Percentiles rank a stretch among this genome's conserved stretches.
Conservation (phyloP, 768 basidiomycete genomes). For the Scleroderma citrinum region DNA sequence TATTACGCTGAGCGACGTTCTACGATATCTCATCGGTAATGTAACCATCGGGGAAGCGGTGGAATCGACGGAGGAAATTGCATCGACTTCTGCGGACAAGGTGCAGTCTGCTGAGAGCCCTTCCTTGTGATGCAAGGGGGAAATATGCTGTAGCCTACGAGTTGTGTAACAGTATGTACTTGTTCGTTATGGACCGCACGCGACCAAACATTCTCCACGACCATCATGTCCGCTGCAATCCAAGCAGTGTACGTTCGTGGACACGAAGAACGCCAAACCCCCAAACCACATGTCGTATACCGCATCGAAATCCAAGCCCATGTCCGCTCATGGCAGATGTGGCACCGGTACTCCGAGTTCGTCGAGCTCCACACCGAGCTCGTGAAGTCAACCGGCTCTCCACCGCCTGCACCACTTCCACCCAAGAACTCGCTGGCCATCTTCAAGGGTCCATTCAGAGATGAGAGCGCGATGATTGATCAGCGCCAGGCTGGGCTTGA, state of each 20-base stretch:
- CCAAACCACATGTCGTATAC: slow-evolving; percentile 80
- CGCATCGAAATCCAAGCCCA: slow-evolving; percentile 81
- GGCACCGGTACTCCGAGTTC: slow-evolving; percentile 94
- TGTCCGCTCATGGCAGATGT: slow-evolving; percentile 90
- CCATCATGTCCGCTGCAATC: slow-evolving; percentile 55
- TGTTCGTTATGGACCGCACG: background rate
- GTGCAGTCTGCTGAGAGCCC: slow-evolving; percentile 12
- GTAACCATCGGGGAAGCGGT: slow-evolving; percentile 43
- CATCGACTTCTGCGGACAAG: slow-evolving; percentile 8
- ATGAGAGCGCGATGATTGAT: slow-evolving; percentile 59
- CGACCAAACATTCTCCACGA: slow-evolving; percentile 4
- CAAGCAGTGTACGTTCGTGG: slow-evolving; percentile 68
- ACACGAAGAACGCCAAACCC: slow-evolving; percentile 60
- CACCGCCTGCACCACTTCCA: slow-evolving; percentile 77
- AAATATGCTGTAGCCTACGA: background rate
- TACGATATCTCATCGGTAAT: slow-evolving; percentile 75
- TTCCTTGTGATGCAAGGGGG: slow-evolving; percentile 6
- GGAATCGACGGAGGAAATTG: slow-evolving; percentile 30
- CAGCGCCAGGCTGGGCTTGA: slow-evolving; percentile 78
- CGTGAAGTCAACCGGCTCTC: slow-evolving; percentile 67
- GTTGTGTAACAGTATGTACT: background rate
- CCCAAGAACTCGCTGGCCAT: slow-evolving; percentile 77
- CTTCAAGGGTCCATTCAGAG: slow-evolving; percentile 44
- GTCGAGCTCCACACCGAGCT: slow-evolving; percentile 80
- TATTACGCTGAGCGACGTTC: slow-evolving; percentile 84